These are phyloP conservation scores for Magnolia sinica DNA, from an alignment of 164 flowering plant species.

Conservation along the genomic window DNA sequence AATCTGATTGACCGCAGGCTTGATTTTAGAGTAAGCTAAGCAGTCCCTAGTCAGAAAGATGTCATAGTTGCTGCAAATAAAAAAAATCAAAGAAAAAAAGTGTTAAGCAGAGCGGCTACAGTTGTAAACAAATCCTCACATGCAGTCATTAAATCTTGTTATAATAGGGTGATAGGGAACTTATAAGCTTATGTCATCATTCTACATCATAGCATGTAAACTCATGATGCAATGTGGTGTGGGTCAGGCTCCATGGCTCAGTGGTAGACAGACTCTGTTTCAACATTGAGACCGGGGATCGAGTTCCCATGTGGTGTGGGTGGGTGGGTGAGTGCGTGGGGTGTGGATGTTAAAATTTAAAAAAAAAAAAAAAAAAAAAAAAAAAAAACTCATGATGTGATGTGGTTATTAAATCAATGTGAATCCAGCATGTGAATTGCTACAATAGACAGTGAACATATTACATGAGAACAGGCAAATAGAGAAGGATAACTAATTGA, in stretches of 20 bases:
- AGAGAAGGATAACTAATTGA: no score
- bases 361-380: no score
- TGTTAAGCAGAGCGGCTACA: neutral
- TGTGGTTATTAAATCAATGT: neutral
- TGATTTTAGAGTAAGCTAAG: conserved; percentile 82
- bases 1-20: conserved; percentile 95
- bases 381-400: neutral
- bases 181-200: neutral
- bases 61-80: conserved; percentile 81
- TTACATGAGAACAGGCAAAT: no score
- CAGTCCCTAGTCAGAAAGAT: conserved; percentile 91
- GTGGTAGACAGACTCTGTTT: no score
- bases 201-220: neutral
- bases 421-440: neutral
- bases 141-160: no score
- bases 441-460: no score
- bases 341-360: no score
- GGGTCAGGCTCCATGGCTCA: no score
- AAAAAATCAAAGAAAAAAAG: neutral
- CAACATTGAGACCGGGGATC: no score
- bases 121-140: neutral
- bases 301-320: no score
- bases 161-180: neutral
- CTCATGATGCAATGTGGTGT: neutral
- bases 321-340: no score